These are phyloP conservation scores for Niebla homalea DNA, from an alignment of 495 filamentous ascomycete genomes.

Conservation along the genomic window DNA sequence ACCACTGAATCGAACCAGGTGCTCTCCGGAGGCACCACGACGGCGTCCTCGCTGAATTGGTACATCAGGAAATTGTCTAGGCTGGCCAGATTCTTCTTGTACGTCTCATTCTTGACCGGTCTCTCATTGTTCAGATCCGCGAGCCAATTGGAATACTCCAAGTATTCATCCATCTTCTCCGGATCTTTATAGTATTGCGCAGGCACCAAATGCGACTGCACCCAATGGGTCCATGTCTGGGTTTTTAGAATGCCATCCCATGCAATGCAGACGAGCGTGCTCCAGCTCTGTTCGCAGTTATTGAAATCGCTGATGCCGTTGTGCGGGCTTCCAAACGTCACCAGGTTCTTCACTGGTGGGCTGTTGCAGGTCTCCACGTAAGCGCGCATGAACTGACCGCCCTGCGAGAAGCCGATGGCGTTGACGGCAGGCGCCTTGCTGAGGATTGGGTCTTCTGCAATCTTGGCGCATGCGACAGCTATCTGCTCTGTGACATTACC, in stretches of 20 bases:
- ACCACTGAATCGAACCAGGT: slow-evolving; percentile 86
- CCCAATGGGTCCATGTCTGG: slow-evolving; percentile 62
- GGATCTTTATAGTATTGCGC: slow-evolving; percentile 91
- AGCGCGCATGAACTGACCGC: slow-evolving; percentile 89
- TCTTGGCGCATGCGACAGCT: slow-evolving; percentile 62
- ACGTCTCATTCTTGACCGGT: slow-evolving; percentile 52
- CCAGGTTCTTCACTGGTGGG: slow-evolving; percentile 65
- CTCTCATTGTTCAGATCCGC: slow-evolving; percentile 98
- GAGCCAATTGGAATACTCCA: slow-evolving; percentile 80
- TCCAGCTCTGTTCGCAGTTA: slow-evolving; percentile 45
- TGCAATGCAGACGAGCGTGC: slow-evolving; percentile 42
- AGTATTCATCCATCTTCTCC: slow-evolving; percentile 54
- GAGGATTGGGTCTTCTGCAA: slow-evolving; percentile 64
- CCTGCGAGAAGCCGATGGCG: slow-evolving; percentile 88
- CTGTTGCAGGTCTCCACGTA: slow-evolving; percentile 82
- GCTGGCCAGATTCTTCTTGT: slow-evolving; percentile 53
- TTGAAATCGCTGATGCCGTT: slow-evolving; percentile 83
- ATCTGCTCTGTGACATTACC: slow-evolving; percentile 81
- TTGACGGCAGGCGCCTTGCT: slow-evolving; percentile 71
- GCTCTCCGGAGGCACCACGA: slow-evolving; percentile 82
- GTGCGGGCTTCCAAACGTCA: slow-evolving; percentile 90
- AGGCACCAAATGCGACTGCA: slow-evolving; percentile 70
- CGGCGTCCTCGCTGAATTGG: slow-evolving; percentile 75
- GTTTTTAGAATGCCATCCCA: slow-evolving; percentile 57
- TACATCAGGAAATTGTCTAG: slow-evolving; percentile 79